Base-by-base conservation (phyloP, 2,329 filamentous ascomycete genomes). In the Fusarium falciforme region DNA sequence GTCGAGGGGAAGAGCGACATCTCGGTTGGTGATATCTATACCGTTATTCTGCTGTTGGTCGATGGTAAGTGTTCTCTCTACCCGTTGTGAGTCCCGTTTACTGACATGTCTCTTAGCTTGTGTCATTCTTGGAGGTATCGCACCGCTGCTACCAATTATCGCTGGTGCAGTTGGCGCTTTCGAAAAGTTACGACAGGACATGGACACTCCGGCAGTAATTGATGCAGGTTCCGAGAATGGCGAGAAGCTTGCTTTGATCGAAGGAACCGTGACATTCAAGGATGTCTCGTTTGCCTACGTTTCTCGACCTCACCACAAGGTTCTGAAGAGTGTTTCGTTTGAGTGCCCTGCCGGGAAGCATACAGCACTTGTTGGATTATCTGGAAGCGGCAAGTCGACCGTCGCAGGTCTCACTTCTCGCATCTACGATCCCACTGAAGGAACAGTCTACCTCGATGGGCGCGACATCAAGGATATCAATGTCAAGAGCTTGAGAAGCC, bases 41-140 rank as follows among this genome's bases (percentile, higher is more conserved):
- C 90, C 1, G 90, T 92, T 33, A 89, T 92, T 14, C 90, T 92
- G 62, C 83, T 92, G 33, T 88, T 92, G 12, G 85, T 92, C 2
- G 90, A 92, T 72, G 89, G 85, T 85, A 80, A 72, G 82, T 70
- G 25, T 12, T 20, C 68, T 25, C 16, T 3, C 16, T 17, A 33
- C 5, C 20, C 5, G 2, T 12, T 11, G 6, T 20, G 5, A 29
- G 22, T 8, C 6, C 11, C 22, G 14, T n/a, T 20, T 12, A 35
- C 72, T 77, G 42, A 79, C 66, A 63, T n/a, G 5, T 6, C 78
- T 8, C 63, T 52, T 70, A 85, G 85, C 89, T 29, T 90, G 89
- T 10, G 88, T 93, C 58, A 86, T 92, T 36, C 84, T 93, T 27
- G 89, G 90, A 33, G 87, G 88, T 61, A 89, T 92, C 59, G 90